phyloP scores from a whole-genome alignment of 495 filamentous ascomycete genomes.

The Talaromyces thailandensis region DNA sequence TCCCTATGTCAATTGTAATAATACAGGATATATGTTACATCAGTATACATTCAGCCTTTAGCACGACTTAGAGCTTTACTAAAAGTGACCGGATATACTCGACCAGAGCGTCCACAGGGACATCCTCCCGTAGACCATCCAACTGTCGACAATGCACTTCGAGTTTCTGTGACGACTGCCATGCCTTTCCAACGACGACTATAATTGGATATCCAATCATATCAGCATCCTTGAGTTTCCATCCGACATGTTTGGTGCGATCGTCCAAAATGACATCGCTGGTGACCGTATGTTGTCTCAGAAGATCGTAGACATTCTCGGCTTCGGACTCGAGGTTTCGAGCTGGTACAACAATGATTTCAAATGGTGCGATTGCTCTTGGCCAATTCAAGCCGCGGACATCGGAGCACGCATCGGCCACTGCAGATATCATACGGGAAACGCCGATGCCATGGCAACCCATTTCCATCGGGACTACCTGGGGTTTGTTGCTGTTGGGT shows the following conservation, averaged over 20 bases:
- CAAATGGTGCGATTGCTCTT: slow-evolving; percentile 73
- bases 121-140: slow-evolving; percentile 31
- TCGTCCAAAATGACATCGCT: slow-evolving; percentile 70
- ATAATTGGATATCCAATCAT: slow-evolving; percentile 81
- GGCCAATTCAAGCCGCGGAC: slow-evolving; percentile 83
- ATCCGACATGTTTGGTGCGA: slow-evolving; percentile 56
- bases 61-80: not conserved
- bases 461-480: slow-evolving; percentile 65
- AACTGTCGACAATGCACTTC: slow-evolving; percentile 75
- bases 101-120: slow-evolving; percentile 29
- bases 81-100: slow-evolving; percentile 33
- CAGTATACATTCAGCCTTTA: not conserved
- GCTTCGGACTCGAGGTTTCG: slow-evolving; percentile 37
- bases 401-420: slow-evolving; percentile 67
- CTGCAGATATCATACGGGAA: slow-evolving; percentile 80
- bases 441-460: slow-evolving; percentile 95
- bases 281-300: slow-evolving; percentile 19
- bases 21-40: not conserved
- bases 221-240: slow-evolving; percentile 86
- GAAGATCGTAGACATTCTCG: slow-evolving; percentile 51
- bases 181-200: slow-evolving; percentile 65
- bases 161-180: slow-evolving; percentile 51
- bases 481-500: slow-evolving; percentile 11
- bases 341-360: slow-evolving; percentile 59
- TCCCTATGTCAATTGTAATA: not conserved